Evolutionary conservation across 441 rosid genomes (phyloP).

Genomic region (Gossypium schwendimanii): DNA sequence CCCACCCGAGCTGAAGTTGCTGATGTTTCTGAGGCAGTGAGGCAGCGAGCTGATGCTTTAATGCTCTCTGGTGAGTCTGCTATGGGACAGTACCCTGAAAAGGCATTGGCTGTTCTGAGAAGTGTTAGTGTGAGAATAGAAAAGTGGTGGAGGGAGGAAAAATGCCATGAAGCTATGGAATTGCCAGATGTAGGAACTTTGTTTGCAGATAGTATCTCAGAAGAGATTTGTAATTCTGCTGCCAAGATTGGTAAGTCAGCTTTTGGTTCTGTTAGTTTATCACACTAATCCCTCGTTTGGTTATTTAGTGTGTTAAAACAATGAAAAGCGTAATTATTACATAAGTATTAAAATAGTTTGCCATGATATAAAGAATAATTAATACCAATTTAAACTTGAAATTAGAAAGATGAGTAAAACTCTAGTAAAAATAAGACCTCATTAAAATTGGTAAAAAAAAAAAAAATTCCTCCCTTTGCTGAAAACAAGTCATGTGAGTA

Average conservation of each 20-base stretch:
- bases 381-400: too few species aligned
- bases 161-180: conserved; percentile 63
- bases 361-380: too few species aligned
- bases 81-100: conserved; percentile 95
- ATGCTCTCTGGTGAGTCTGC: conserved; percentile 99
- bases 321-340: too few species aligned
- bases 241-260: conserved; percentile 82
- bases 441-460: too few species aligned
- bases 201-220: conserved; percentile 66
- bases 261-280: background rate
- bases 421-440: too few species aligned
- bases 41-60: conserved; percentile 90
- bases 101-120: conserved; percentile 81
- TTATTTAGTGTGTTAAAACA: too few species aligned
- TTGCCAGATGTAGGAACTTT: conserved; percentile 63
- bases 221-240: conserved; percentile 92
- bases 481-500: too few species aligned
- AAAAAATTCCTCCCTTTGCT: too few species aligned
- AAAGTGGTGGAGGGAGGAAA: conserved; percentile 97
- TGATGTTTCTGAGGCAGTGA: conserved; percentile 95
- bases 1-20: conserved; percentile 99
- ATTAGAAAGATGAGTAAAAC: too few species aligned
- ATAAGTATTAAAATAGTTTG: too few species aligned
- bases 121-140: conserved; percentile 88
- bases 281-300: too few species aligned